A percentile compares a stretch with the other conserved stretches of the same genome.
phyloP scores from a whole-genome alignment of 2,329 filamentous ascomycete species.

The Colletotrichum kahawae region DNA sequence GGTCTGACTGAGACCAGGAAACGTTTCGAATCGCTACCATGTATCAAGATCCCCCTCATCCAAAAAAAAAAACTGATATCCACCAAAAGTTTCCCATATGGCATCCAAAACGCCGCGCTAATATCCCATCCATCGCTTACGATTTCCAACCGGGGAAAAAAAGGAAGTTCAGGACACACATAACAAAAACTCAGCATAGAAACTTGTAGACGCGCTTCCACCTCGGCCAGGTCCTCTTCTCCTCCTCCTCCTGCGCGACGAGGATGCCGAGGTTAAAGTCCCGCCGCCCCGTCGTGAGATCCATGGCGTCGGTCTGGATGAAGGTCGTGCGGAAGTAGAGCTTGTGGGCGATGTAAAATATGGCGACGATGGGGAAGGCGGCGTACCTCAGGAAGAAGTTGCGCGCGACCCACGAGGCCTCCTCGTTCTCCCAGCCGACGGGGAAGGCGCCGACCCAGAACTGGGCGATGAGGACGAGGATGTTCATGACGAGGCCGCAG shows the following conservation, averaged over 20 bases:
- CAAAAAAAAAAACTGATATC: background rate
- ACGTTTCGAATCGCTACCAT: background rate
- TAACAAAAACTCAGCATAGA: constrained; percentile 58
- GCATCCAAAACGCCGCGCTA: background rate
- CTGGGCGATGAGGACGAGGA: constrained; percentile 78
- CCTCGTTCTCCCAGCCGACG: constrained; percentile 58
- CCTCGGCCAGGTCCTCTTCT: constrained; percentile 71
- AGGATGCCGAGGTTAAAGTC: constrained; percentile 84
- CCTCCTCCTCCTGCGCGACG: constrained; percentile 79
- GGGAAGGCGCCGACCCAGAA: constrained; percentile 89
- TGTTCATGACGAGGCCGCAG: constrained; percentile 77
- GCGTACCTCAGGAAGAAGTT: constrained; percentile 79
- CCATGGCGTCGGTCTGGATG: constrained; percentile 76
- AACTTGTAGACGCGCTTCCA: constrained; percentile 82
- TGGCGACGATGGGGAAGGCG: constrained; percentile 69
- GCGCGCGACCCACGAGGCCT: constrained; percentile 51
- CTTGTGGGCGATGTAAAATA: constrained; percentile 79
- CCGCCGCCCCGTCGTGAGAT: constrained; percentile 82
- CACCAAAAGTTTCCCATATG: background rate
- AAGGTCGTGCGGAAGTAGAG: constrained; percentile 72
- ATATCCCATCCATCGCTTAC: background rate
- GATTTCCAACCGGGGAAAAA: background rate
- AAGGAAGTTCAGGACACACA: background rate
- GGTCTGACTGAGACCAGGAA: background rate
- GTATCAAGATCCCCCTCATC: background rate